Conservation (phyloP, 1,139 yeast genomes). For the Geotrichum europaeum region DNA sequence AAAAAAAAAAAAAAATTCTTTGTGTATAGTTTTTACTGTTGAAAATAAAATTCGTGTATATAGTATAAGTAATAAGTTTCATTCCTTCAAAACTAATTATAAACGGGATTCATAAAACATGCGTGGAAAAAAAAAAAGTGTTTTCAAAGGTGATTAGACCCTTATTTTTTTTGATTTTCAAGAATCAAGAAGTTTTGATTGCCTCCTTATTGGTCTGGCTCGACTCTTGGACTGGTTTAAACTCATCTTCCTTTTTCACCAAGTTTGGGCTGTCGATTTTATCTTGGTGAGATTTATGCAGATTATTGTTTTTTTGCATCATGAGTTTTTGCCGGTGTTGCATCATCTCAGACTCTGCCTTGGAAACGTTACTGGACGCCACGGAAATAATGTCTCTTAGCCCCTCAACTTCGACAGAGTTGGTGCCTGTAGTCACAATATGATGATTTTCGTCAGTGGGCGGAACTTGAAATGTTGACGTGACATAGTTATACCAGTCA, state of each 20-base stretch:
- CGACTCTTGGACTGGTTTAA: neutral
- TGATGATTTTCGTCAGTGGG: neutral
- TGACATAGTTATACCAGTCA: slow-evolving; percentile 8
- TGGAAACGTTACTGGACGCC: neutral
- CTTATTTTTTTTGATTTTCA: neutral
- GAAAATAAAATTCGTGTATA: neutral
- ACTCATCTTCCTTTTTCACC: neutral
- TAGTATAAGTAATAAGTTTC: neutral
- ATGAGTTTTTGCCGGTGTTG: neutral
- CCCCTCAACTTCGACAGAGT: neutral
- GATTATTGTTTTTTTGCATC: neutral
- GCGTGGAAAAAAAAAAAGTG: neutral
- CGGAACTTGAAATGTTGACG: neutral
- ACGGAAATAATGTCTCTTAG: neutral
- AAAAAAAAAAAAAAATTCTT: neutral
- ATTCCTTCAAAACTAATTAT: neutral
- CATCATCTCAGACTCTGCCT: neutral
- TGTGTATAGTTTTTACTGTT: neutral
- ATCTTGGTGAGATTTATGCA: neutral
- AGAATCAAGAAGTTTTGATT: neutral
- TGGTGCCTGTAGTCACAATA: neutral
- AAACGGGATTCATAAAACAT: neutral
- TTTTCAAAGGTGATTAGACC: neutral
- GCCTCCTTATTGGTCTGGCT: neutral
- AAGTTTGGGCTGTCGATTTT: neutral